Base-by-base conservation (phyloP, 192 early-diverging fungal species). In the Phlyctochytrium planicorne region DNA sequence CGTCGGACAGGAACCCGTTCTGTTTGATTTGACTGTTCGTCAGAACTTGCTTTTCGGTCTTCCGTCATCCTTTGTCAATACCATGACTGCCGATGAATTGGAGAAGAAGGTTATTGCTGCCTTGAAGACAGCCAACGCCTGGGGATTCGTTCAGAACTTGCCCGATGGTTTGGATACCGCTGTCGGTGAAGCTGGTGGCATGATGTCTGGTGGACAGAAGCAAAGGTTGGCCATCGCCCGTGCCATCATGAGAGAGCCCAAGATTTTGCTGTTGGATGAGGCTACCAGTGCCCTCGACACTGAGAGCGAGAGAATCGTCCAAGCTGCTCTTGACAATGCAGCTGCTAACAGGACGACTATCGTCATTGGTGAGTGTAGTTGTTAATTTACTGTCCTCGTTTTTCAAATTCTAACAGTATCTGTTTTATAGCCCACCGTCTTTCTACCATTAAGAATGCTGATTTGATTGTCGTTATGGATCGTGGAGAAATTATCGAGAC, bases 211-310 rank as follows among this genome's bases (percentile, higher is more conserved):
- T 55, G 94, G 94, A 35, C 92, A 96, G 74, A 94, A 94, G 74
- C 93, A 96, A 80, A 87, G 96, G 65, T 94, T 98, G 72, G 93
- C 94, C 57, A 98, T 98, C 84, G 95, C 95, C 0, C 84, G 95
- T 62, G 92, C 93, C 27, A 75, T 97, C 34, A 84, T 95, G 53
- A 88, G 89, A 64, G 84, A 94, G 69, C 94, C 95, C 14, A 77
- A 76, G 27, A 92, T 97, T 10, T 83, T 98, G 62, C 53, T 85
- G 1, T 65, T 85, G 36, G 84, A 85, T 65, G 84, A 85, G 59
- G 84, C 84, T 24, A 85, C 84, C 2, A 78, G 75, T 27, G 84
- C 84, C 0, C 68, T 85, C n/a, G 84, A 85, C 69, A 83, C 84
- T 32, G 67, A 74, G 31, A 80, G 78, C 14, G 84, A 85, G 65